phyloP scores from a whole-genome alignment of 2,329 filamentous ascomycete genomes.

The Ceratocystis alfenasii region DNA sequence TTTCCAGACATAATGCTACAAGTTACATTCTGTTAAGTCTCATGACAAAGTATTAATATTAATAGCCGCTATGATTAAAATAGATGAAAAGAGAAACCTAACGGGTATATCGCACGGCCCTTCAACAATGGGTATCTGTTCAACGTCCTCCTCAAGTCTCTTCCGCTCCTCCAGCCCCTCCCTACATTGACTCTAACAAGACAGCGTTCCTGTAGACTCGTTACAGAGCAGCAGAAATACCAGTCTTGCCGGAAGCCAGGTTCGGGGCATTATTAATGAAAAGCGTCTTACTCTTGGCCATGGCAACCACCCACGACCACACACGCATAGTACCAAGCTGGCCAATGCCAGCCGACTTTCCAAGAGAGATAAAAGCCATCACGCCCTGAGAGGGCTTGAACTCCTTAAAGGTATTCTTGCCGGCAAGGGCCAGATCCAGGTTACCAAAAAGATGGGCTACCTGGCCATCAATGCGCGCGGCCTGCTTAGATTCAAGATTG shows the following conservation, averaged over 20 bases:
- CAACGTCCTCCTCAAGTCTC: neutral
- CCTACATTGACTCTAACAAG: neutral
- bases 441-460: conserved; percentile 29
- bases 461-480: conserved; percentile 27
- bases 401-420: conserved; percentile 26
- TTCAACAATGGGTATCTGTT: neutral
- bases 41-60: neutral
- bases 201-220: neutral
- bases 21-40: too few species aligned
- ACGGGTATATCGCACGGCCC: neutral
- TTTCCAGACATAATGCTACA: too few species aligned
- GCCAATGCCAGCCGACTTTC: conserved; percentile 32
- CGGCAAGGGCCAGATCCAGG: conserved; percentile 29
- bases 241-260: conserved; percentile 30
- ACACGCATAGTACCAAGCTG: conserved; percentile 32
- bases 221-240: conserved; percentile 6
- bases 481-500: conserved; percentile 32
- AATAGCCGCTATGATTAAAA: neutral
- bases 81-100: neutral
- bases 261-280: conserved; percentile 29
- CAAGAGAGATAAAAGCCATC: conserved; percentile 32
- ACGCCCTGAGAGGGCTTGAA: conserved; percentile 28
- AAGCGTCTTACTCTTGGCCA: conserved; percentile 31
- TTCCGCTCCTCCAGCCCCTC: neutral
- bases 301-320: conserved; percentile 33